Evolutionary conservation across 2,329 filamentous ascomycete species (phyloP), one percentile per base, ranked within the genome.

Genomic region (Alternaria gansuensis): DNA sequence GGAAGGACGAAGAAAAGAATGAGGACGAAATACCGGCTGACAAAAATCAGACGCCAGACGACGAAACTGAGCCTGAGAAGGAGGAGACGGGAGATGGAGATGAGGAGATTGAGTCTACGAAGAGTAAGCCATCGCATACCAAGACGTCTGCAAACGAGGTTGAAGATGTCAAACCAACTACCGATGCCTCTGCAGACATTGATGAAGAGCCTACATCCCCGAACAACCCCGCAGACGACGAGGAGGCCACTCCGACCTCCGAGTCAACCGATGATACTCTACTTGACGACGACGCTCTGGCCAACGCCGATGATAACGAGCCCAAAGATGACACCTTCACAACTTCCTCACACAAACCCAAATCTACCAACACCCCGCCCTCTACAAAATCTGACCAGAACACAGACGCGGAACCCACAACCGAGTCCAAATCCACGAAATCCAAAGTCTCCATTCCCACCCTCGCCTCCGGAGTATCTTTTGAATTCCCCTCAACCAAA

Each of bases 371-470:
- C n/a, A 17, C 17, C 17, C 17, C 17, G 17, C 1, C 1, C 1
- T 14, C 43, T 0, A 13, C 28, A 0, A 3, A 6, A 2, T 2
- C 43, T 2, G 28, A 29, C 10, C 7, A 21, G 0, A n/a, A 37
- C 3, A n/a, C 17, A 0, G 17, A 23, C 17, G 23, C 14, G 0
- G 23, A 41, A 14, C 3, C 39, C 2, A 3, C 39, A 3, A 26
- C 10, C 37, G 5, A 2, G 6, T 4, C 17, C 36, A 0, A 2
- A 0, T 13, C 26, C 2, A 17, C 17, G 9, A 39, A 39, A 39
- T 0, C 21, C 13, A 34, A 23, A 33, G 4, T 17, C 0, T 1
- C 4, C 5, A 48, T 48, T 5, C 44, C 31, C 0, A 17, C 31
- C 21, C 9, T 48, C 2, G 8, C 31, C 0, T 6, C 44, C 1